These are phyloP conservation scores for Nemophila menziesii DNA, from an alignment of 257 asterid genomes.

Conservation along the genomic window DNA sequence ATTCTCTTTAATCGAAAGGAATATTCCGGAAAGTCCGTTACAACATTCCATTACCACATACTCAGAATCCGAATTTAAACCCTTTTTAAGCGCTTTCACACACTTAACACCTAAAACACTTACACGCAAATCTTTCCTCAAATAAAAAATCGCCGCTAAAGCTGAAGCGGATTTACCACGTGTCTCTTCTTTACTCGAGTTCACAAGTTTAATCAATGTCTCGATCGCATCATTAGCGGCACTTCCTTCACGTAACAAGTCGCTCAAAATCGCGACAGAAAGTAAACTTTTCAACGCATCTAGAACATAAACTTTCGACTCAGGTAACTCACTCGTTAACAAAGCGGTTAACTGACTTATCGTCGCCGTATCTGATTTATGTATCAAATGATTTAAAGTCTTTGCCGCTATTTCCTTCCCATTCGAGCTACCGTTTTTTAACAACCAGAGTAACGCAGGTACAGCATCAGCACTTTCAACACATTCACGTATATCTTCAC, in stretches of 20 bases:
- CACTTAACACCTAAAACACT: constrained; percentile 54
- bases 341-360: constrained; percentile 95
- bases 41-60: constrained; percentile 54
- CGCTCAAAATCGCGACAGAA: constrained; percentile 72
- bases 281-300: constrained; percentile 90
- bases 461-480: constrained; percentile 99
- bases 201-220: constrained; percentile 76
- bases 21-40: constrained; percentile 77
- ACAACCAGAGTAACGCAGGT: constrained; percentile 90
- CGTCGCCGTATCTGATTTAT: constrained; percentile 95
- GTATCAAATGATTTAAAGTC: constrained; percentile 94
- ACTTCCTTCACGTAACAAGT: constrained; percentile 87
- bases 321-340: constrained; percentile 83
- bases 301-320: constrained; percentile 86
- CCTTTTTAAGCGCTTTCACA: constrained; percentile 50
- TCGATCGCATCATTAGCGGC: constrained; percentile 96
- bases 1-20: constrained; percentile 79
- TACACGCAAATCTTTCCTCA: constrained; percentile 90
- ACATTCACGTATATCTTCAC: constrained; percentile 98
- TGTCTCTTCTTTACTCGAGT: constrained; percentile 80
- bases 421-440: constrained; percentile 87
- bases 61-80: constrained; percentile 57
- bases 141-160: constrained; percentile 72
- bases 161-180: constrained; percentile 83
- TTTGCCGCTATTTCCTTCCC: constrained; percentile 97